Evolutionary conservation across 2,329 filamentous ascomycete genomes (phyloP), one percentile per base, ranked within the genome.

Genomic region (Botrytis deweyae): DNA sequence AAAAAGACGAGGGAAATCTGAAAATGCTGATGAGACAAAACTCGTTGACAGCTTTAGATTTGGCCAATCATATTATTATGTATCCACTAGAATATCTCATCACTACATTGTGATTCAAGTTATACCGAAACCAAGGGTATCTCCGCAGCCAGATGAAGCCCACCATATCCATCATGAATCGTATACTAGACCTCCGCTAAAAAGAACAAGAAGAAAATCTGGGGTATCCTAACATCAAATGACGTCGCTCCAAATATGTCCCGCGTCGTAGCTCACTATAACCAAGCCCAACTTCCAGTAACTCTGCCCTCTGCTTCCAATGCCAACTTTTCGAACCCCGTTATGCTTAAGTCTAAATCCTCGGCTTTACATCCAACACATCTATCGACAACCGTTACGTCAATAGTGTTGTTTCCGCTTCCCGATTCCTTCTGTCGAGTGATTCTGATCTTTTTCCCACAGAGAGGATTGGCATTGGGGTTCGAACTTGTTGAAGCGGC

Each of bases 401-500:
- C 89, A 12, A 91, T 85, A 74, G 86, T 90, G 66, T 82, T 84
- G 72, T 87, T 89, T 67, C 83, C 84, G 4, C 84, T 85, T n/a
- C 83, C 84, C 16, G 83, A 81, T 10, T 84, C 81, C 75, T 85
- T 80, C 49, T 83, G 83, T 73, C 90, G 83, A 65, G 82, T 84
- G 42, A 93, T 87, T 40, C 90, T 85, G n/a, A 96, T 87, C 80
- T 85, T 89, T 78, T 85, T 84, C 3, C 90, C 90, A 78, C 93
- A 95, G 1, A 93, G 82, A 2, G 89, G 88, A 77, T 93, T 93
- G 20, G 83, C 80, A 80, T 93, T 93, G 0, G 88, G 87, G 79
- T 90, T 85, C 2, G 85, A 83, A 38, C 84, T 86, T 6, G 81
- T 83, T 66, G 83, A 82, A 1, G 84, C 84, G 0, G 88, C 86